These are phyloP conservation scores for Cercospora nicotianae DNA, from an alignment of 2,329 filamentous ascomycete genomes.

Conservation along the genomic window DNA sequence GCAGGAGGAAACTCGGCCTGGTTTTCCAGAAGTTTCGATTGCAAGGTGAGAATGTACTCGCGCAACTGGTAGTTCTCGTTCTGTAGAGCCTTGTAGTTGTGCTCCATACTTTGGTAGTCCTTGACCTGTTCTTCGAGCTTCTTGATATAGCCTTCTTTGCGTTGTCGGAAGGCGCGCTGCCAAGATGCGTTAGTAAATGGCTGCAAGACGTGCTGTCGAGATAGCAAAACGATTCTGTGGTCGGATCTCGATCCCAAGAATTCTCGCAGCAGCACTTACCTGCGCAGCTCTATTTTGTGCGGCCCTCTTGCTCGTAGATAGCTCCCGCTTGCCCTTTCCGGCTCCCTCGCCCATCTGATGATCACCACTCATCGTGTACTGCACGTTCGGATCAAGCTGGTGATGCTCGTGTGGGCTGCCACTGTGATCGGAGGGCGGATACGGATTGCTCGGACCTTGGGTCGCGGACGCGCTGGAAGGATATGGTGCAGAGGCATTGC, in stretches of 20 bases:
- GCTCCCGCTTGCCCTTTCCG: constrained; percentile 83
- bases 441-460: constrained; percentile 37
- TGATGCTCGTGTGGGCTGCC: constrained; percentile 45
- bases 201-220: background rate
- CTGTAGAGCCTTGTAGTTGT: constrained; percentile 76
- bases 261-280: constrained; percentile 56
- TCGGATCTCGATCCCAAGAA: background rate
- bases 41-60: constrained; percentile 89
- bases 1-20: constrained; percentile 82
- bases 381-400: constrained; percentile 58
- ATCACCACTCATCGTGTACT: constrained; percentile 51
- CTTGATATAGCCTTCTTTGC: constrained; percentile 98
- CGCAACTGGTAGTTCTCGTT: constrained; percentile 86
- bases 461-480: constrained; percentile 37
- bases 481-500: constrained; percentile 43
- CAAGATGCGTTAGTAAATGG: background rate
- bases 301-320: constrained; percentile 93
- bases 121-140: constrained; percentile 93
- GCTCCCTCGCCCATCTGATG: constrained; percentile 52
- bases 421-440: constrained; percentile 43
- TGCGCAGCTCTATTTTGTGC: constrained; percentile 96
- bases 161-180: constrained; percentile 92
- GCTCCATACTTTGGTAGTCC: constrained; percentile 72
- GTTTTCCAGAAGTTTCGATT: constrained; percentile 79
- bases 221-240: background rate